Evolutionary conservation across 768 basidiomycete species (phyloP), one percentile per base, ranked within the genome.

Genomic region (Serendipita sp.): DNA sequence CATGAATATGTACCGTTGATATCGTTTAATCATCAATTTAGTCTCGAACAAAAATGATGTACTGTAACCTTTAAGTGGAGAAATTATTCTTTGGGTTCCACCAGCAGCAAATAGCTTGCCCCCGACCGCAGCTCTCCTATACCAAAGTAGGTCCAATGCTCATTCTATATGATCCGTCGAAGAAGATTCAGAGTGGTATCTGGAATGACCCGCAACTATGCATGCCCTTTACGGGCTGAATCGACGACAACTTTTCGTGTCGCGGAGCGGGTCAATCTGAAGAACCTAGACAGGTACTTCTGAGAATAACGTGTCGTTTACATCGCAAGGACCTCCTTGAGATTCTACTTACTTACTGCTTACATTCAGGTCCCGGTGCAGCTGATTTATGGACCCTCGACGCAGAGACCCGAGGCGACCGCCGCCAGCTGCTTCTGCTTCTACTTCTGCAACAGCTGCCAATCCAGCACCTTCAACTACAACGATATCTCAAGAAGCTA

Each of bases 261-360:
- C 9, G 2, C 11, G 9, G 3, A n/a, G n/a, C 2, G 17, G 53
- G 53, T 58, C 53, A 31, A 31, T 31, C 16, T 45, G 64, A 20
- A 62, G 62, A 64, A 24, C 42, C 20, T 42, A 48, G 17, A 42
- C 64, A 64, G 64, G 58, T 64, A 64, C 64, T 64, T 64, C 64
- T 64, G 64, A 64, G 31, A 16, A 20, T 50, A 26, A 24, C 5
- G 5, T 28, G 9, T 9, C n/a, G 9, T 20, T 5, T 7, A 48
- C 9, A 48, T 48, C 45, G 1, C 26, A n/a, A n/a, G n/a, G n/a
- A n/a, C 45, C 9, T n/a, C 9, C 20, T 20, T 17, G n/a, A 28
- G 45, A 20, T 17, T 48, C 17, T 48, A 28, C n/a, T 28, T 48
- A 48, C 20, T 28, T 48, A 48, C 20, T 20, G 7, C 17, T 48